Conservation (phyloP, 2,329 filamentous ascomycete genomes). For the Fusarium sarcochroum region DNA sequence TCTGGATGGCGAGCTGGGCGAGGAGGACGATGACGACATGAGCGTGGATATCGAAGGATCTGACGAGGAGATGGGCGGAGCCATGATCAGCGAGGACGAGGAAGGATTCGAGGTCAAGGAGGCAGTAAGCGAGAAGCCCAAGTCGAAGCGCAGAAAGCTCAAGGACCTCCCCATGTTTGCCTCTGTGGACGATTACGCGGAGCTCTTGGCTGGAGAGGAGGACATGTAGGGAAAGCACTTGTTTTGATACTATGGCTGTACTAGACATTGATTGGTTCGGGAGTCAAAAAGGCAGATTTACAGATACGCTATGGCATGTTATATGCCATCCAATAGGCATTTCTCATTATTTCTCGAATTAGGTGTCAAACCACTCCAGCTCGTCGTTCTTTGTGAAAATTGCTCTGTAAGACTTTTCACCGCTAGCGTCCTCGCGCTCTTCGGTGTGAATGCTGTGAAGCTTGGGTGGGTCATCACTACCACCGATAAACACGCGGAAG, state of each 20-base stretch:
- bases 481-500: constrained; percentile 89
- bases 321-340: constrained; percentile 15
- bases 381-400: constrained; percentile 92
- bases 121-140: constrained; percentile 64
- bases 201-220: constrained; percentile 81
- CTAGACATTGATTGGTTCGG: constrained; percentile 30
- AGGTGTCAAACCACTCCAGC: constrained; percentile 74
- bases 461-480: constrained; percentile 84
- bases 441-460: constrained; percentile 93
- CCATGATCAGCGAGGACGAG: constrained; percentile 57
- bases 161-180: constrained; percentile 94
- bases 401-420: constrained; percentile 93
- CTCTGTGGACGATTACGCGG: constrained; percentile 92
- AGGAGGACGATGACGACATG: constrained; percentile 61
- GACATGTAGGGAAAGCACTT: constrained; percentile 54
- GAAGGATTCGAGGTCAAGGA: constrained; percentile 72
- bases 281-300: constrained; percentile 33
- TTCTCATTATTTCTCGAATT: constrained; percentile 24
- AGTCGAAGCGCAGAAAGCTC: constrained; percentile 82
- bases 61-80: constrained; percentile 61
- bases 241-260: constrained; percentile 35
- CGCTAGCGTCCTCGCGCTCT: constrained; percentile 93
- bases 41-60: constrained; percentile 56
- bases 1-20: constrained; percentile 62
- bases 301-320: constrained; percentile 21